Conservation (phyloP, 78 protist genomes). For the Diacronema lutheri region DNA sequence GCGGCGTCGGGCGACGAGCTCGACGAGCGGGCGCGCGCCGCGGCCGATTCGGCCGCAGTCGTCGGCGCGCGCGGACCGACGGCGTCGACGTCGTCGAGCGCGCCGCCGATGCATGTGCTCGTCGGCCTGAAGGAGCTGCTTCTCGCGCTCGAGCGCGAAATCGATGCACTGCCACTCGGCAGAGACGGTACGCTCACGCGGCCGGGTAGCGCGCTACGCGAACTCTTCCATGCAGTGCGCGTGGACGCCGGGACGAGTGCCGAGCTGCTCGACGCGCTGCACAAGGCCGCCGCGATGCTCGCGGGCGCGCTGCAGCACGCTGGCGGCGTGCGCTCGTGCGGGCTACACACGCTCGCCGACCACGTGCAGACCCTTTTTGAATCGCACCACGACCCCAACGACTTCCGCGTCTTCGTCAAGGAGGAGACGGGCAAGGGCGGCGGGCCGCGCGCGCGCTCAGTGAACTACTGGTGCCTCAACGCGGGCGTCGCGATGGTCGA, state of each 20-base stretch:
- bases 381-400: not conserved
- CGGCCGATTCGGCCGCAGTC: not conserved
- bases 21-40: not conserved
- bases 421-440: not conserved
- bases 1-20: not conserved
- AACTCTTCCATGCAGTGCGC: too few species aligned
- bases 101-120: too few species aligned
- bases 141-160: not conserved
- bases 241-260: too few species aligned
- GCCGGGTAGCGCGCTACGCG: too few species aligned
- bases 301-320: too few species aligned
- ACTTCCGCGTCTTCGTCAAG: not conserved
- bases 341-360: not conserved
- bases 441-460: not conserved
- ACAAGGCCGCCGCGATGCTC: too few species aligned
- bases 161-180: not conserved
- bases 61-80: not conserved
- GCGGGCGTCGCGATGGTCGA: conserved; percentile 44
- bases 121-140: not conserved
- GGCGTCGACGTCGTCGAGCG: not conserved
- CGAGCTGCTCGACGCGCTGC: too few species aligned
- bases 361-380: not conserved
- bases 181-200: not conserved
- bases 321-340: too few species aligned
- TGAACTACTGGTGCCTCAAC: conserved; percentile 45